Percentiles rank a stretch among this genome's conserved stretches.
Evolutionary conservation across 768 basidiomycete species (phyloP).

Genomic region (Chalciporus chontae): DNA sequence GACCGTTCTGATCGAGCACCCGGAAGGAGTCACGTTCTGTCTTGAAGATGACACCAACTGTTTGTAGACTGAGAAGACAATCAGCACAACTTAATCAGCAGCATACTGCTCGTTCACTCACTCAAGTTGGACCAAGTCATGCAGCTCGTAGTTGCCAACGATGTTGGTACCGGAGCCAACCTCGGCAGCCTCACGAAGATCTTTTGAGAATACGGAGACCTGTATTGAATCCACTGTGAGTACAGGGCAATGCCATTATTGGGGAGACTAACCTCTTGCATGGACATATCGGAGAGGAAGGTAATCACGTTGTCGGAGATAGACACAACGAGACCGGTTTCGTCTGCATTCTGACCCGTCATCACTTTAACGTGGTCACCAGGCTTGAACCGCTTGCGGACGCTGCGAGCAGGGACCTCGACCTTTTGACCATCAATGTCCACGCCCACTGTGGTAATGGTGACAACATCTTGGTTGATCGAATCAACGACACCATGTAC

Average conservation of each 20-base stretch:
- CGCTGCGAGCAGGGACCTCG: constrained; percentile 82
- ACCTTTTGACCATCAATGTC: constrained; percentile 87
- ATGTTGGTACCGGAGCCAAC: constrained; percentile 89
- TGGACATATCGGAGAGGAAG: constrained; percentile 94
- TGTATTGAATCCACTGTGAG: constrained; percentile 28
- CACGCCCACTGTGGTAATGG: constrained; percentile 72
- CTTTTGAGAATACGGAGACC: constrained; percentile 97
- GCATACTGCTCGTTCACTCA: constrained; percentile 38
- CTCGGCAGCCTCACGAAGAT: constrained; percentile 95
- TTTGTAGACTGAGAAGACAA: constrained; percentile 61
- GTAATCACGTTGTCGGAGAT: constrained; percentile 90
- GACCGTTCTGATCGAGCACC: constrained; percentile 91
- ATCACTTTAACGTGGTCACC: constrained; percentile 99
- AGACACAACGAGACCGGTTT: constrained; percentile 93
- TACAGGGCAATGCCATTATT: background rate
- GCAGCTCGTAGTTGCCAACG: constrained; percentile 91
- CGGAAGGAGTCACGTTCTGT: constrained; percentile 96
- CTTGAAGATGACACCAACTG: constrained; percentile 96
- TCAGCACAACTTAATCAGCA: constrained; percentile 7
- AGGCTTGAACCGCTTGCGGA: constrained; percentile 91
- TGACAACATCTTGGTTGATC: constrained; percentile 82
- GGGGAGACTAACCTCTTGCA: constrained; percentile 74
- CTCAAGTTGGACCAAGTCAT: constrained; percentile 97
- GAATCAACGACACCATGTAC: constrained; percentile 90
- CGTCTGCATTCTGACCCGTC: constrained; percentile 90